Evolutionary conservation across 1,284 basidiomycete genomes (phyloP).

Genomic region (Exobasidium rhododendri): DNA sequence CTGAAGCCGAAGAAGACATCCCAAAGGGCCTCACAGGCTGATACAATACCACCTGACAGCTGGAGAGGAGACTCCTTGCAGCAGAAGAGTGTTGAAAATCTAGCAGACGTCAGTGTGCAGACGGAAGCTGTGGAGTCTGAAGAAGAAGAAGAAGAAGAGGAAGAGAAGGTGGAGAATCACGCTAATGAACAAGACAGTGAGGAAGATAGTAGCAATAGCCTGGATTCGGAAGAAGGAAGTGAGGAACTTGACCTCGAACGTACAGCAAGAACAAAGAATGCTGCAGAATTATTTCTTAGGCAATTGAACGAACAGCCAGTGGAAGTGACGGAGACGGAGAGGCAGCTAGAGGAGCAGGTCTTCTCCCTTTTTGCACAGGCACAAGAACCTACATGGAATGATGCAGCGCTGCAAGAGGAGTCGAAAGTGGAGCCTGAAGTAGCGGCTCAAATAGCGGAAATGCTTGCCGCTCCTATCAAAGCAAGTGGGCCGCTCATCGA

Average conservation of each 20-base stretch:
- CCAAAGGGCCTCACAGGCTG: neutral
- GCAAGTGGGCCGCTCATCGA: neutral
- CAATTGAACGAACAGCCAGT: neutral
- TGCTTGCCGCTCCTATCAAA: neutral
- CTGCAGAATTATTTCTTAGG: neutral
- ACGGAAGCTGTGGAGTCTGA: neutral
- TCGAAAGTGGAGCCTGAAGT: neutral
- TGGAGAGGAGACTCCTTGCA: neutral
- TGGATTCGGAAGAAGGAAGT: neutral
- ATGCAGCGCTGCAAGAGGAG: neutral
- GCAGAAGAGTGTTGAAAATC: neutral
- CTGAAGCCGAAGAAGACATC: neutral
- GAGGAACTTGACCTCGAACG: neutral
- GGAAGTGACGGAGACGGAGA: neutral
- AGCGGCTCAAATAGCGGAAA: neutral
- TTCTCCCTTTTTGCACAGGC: neutral
- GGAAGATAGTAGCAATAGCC: neutral
- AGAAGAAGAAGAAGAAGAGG: neutral
- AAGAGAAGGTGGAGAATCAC: no score
- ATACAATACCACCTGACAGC: neutral
- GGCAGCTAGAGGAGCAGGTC: neutral
- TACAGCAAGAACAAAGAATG: neutral
- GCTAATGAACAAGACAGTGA: constrained; percentile 1
- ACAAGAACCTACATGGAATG: neutral
- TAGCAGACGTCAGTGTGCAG: neutral